These are phyloP conservation scores for Aleurites moluccanus DNA, from an alignment of 441 rosid species.

Conservation along the genomic window DNA sequence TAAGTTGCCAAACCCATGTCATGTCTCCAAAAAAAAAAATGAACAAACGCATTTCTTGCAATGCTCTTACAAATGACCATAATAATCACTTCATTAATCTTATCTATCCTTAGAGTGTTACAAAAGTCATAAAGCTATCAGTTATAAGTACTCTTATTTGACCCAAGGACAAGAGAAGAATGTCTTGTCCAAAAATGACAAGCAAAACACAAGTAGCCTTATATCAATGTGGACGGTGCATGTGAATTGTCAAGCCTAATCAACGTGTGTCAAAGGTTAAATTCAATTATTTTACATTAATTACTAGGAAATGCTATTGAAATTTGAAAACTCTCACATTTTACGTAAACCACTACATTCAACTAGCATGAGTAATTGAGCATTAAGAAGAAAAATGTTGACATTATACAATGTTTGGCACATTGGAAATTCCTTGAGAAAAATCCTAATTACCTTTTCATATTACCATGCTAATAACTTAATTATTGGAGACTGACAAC, in stretches of 20 bases:
- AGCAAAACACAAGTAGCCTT: neutral
- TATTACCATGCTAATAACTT: no score
- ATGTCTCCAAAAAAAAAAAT: neutral
- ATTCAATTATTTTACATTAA: no score
- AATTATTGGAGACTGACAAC: no score
- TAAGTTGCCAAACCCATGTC: conserved; percentile 19
- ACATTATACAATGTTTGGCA: no score
- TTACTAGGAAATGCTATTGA: no score
- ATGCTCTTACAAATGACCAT: conserved; percentile 1
- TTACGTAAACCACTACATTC: no score
- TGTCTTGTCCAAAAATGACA: conserved; percentile 5
- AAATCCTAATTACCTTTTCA: no score
- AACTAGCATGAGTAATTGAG: neutral
- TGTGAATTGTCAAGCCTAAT: neutral
- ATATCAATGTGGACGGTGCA: neutral
- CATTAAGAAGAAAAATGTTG: neutral
- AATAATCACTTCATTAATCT: conserved; percentile 12
- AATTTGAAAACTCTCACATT: no score
- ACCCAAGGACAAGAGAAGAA: neutral
- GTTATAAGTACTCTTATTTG: neutral
- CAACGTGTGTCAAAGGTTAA: no score
- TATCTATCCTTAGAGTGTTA: neutral
- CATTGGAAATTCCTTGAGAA: no score
- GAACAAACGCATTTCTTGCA: neutral
- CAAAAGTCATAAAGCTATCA: conserved; percentile 6